Conservation (phyloP, 805 yeast genomes). For the Nakazawaea holstii region DNA sequence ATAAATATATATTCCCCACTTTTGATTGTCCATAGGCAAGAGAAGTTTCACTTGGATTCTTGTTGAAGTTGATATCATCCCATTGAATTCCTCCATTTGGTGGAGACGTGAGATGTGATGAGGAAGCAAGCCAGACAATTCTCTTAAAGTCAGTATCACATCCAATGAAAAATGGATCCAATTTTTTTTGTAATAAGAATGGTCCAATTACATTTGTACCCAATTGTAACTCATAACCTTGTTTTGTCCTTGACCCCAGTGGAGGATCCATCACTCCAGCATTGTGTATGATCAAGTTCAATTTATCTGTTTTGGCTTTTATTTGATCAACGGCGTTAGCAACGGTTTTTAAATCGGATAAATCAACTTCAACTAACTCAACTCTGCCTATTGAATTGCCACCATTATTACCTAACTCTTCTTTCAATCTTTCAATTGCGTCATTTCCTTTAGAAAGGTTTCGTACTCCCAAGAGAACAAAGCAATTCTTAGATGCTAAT, state of each 20-base stretch:
- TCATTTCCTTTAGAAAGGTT: slow-evolving; percentile 5
- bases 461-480: background rate
- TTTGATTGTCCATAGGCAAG: slow-evolving; percentile 36
- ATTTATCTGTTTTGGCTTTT: slow-evolving; percentile 17
- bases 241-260: slow-evolving; percentile 27
- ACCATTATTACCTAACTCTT: slow-evolving; percentile 9
- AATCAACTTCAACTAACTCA: slow-evolving; percentile 21
- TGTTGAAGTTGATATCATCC: slow-evolving; percentile 4
- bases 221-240: slow-evolving; percentile 40
- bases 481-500: slow-evolving; percentile 9
- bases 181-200: slow-evolving; percentile 32
- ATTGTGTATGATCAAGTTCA: slow-evolving; percentile 35
- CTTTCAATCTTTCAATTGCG: slow-evolving; percentile 23
- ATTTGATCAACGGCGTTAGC: slow-evolving; percentile 29
- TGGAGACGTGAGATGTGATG: background rate
- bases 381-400: slow-evolving; percentile 9
- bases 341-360: slow-evolving; percentile 35
- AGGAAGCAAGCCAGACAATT: slow-evolving; percentile 1
- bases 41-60: background rate
- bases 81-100: slow-evolving; percentile 2
- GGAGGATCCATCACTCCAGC: slow-evolving; percentile 42
- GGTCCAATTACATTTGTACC: slow-evolving; percentile 46
- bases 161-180: slow-evolving; percentile 32
- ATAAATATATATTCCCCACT: slow-evolving; percentile 32
- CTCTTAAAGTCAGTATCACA: background rate